Percentiles rank a stretch among this genome's conserved stretches.
Conservation (phyloP, 495 filamentous ascomycete species). For the Elaphomyces granulatus region DNA sequence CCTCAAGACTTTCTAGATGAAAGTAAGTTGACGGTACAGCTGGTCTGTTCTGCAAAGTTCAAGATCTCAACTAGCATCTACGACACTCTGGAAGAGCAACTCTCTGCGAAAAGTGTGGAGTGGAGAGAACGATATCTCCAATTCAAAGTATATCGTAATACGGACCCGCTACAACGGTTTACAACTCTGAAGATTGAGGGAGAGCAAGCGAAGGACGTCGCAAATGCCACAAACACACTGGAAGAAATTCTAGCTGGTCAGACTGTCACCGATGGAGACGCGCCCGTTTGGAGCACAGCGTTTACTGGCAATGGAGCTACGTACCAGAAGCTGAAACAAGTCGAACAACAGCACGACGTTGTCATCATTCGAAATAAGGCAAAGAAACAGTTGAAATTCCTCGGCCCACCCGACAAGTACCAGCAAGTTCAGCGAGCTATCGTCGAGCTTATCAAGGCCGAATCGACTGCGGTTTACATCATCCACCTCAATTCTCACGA, state of each 20-base stretch:
- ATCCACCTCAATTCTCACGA: neutral
- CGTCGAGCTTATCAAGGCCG: neutral
- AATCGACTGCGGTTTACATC: slow-evolving; percentile 2
- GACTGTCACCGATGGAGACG: neutral
- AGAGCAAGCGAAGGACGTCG: slow-evolving; percentile 1
- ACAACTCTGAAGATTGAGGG: slow-evolving; percentile 6
- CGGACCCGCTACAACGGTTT: neutral
- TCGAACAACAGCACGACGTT: slow-evolving; percentile 2
- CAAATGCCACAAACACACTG: slow-evolving; percentile 2
- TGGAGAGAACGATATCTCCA: slow-evolving; percentile 3
- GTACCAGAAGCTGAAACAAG: slow-evolving; percentile 3
- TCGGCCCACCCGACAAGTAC: slow-evolving; percentile 2
- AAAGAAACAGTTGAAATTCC: neutral
- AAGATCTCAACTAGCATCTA: slow-evolving; percentile 5
- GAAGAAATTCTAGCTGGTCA: slow-evolving; percentile 5
- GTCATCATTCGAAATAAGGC: slow-evolving; percentile 3
- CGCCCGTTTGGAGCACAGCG: slow-evolving; percentile 4
- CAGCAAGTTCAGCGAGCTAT: neutral
- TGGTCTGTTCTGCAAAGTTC: slow-evolving; percentile 4
- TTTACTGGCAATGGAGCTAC: slow-evolving; percentile 1
- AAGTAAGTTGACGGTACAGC: slow-evolving; percentile 4
- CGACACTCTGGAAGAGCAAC: neutral
- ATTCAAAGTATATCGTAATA: slow-evolving; percentile 3
- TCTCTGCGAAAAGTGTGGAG: neutral
- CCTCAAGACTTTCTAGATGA: slow-evolving; percentile 1